phyloP scores from a whole-genome alignment of 768 basidiomycete genomes.

The Strobilomyces confusus region DNA sequence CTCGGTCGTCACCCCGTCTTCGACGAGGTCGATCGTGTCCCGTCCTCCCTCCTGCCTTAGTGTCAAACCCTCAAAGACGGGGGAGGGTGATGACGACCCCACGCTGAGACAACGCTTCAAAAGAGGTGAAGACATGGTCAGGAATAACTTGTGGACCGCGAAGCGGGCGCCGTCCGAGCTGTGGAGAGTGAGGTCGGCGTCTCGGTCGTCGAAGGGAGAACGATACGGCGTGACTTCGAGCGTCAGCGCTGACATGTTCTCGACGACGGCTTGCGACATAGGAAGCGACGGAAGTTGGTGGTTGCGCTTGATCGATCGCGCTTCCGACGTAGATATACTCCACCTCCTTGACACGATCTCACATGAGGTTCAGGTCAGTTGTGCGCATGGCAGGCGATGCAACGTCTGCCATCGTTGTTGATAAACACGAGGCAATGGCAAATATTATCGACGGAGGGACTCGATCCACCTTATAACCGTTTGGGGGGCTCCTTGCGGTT shows the following conservation, averaged over 20 bases:
- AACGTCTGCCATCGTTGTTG: constrained; percentile 9
- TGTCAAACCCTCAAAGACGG: constrained; percentile 24
- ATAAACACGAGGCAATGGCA: constrained; percentile 24
- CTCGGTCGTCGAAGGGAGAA: constrained; percentile 37
- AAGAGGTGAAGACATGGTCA: constrained; percentile 40
- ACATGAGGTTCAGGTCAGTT: constrained; percentile 31
- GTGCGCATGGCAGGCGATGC: constrained; percentile 21
- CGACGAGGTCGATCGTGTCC: constrained; percentile 30
- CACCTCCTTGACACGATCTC: constrained; percentile 7
- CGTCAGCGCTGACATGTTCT: constrained; percentile 25
- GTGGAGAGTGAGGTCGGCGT: constrained; percentile 41
- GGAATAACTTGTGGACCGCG: constrained; percentile 39
- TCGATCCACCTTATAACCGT: background rate
- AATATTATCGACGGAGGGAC: constrained; percentile 3
- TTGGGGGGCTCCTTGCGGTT: constrained; percentile 22
- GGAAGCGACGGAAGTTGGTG: constrained; percentile 9
- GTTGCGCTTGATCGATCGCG: constrained; percentile 13
- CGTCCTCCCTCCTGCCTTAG: constrained; percentile 22
- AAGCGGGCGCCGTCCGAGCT: constrained; percentile 41
- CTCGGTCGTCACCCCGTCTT: constrained; percentile 31
- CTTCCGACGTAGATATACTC: constrained; percentile 29
- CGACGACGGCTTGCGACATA: constrained; percentile 28
- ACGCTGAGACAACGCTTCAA: constrained; percentile 32
- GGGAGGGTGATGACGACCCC: constrained; percentile 28
- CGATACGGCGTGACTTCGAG: constrained; percentile 25